A percentile compares a stretch with the other conserved stretches of the same genome.
Conservation (phyloP, 257 asterid genomes). For the Nicotiana obtusifolia region DNA sequence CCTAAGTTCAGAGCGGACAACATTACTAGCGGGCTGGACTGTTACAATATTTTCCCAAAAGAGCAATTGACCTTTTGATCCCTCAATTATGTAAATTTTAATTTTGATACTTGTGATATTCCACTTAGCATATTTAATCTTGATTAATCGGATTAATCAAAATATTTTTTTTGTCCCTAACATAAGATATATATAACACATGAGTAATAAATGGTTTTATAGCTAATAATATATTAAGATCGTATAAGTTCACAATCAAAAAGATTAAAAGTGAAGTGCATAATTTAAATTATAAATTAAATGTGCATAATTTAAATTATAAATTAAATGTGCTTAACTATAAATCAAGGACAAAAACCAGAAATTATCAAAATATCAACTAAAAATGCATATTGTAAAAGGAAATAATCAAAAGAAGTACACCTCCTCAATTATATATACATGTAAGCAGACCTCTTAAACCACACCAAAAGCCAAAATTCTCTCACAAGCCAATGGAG, state of each 20-base stretch:
- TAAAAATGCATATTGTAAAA: neutral
- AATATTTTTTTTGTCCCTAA: neutral
- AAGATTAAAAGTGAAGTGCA: neutral
- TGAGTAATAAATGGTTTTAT: neutral
- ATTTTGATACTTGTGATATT: neutral
- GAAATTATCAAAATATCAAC: neutral
- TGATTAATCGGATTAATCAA: neutral
- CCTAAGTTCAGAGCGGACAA: too few relatives aligned
- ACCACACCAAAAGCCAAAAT: constrained; percentile 12
- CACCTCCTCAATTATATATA: neutral
- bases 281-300: too few relatives aligned
- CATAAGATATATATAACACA: neutral
- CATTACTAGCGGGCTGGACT: too few relatives aligned
- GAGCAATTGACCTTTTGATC: neutral
- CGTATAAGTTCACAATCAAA: neutral
- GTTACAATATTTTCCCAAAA: neutral
- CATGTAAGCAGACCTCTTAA: neutral
- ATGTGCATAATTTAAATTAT: neutral
- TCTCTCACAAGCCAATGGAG: neutral
- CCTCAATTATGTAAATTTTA: neutral
- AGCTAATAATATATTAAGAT: neutral
- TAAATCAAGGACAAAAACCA: neutral
- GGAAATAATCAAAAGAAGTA: neutral
- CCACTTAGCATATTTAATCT: neutral
- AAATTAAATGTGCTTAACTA: neutral